A percentile compares a stretch with the other conserved stretches of the same genome.
Conservation (phyloP, 2,329 filamentous ascomycete species). For the Ceratocystis ficicola region DNA sequence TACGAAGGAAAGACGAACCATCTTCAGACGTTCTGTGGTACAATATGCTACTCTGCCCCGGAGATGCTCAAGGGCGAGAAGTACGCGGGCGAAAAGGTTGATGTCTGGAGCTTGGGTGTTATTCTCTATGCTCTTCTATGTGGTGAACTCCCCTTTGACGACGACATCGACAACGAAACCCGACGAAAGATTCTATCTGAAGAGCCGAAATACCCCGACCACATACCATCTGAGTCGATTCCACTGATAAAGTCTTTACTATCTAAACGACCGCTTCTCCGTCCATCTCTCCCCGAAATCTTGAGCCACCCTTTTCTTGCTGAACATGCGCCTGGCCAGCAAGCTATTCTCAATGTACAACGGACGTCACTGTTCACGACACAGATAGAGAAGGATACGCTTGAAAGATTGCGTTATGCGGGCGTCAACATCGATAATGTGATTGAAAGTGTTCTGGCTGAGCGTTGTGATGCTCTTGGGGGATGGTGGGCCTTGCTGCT, state of each 20-base stretch:
- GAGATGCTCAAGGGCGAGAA: constrained; percentile 99
- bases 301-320: constrained; percentile 76
- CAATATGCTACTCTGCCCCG: constrained; percentile 91
- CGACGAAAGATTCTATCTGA: constrained; percentile 73
- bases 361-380: constrained; percentile 76
- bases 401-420: constrained; percentile 84
- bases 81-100: constrained; percentile 94
- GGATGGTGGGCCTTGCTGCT: constrained; percentile 94
- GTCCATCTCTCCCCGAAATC: constrained; percentile 74
- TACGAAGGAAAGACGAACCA: constrained; percentile 94
- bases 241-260: constrained; percentile 67
- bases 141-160: constrained; percentile 86
- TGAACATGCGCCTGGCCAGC: constrained; percentile 77
- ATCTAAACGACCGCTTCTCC: constrained; percentile 75
- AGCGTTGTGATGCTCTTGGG: constrained; percentile 77
- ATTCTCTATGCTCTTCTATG: constrained; percentile 73
- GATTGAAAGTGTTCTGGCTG: constrained; percentile 82
- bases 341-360: constrained; percentile 73
- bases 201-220: constrained; percentile 74
- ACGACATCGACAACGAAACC: constrained; percentile 82
- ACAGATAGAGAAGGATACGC: constrained; percentile 72
- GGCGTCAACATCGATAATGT: constrained; percentile 90
- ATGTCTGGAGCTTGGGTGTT: constrained; percentile 84
- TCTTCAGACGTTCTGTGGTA: constrained; percentile 93
- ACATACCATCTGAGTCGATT: constrained; percentile 65